phyloP scores from a whole-genome alignment of 495 filamentous ascomycete species.

The Talaromyces stipitatus region DNA sequence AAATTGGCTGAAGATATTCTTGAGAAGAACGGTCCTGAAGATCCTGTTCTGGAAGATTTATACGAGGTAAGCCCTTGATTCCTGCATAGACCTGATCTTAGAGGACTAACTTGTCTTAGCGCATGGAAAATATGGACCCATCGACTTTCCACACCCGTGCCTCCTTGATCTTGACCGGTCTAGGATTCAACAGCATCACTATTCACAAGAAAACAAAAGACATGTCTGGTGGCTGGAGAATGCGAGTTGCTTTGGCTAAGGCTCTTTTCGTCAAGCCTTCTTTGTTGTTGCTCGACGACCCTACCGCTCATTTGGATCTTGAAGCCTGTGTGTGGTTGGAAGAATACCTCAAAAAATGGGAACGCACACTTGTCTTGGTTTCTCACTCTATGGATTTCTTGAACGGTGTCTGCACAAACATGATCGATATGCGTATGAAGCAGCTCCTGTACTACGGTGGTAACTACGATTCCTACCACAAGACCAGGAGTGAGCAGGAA shows the following conservation, averaged over 20 bases:
- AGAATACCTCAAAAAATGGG: slow-evolving; percentile 99
- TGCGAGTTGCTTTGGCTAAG: slow-evolving; percentile 97
- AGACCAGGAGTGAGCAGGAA: slow-evolving; percentile 92
- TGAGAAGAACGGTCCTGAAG: slow-evolving; percentile 86
- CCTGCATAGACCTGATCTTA: background rate
- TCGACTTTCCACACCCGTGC: slow-evolving; percentile 98
- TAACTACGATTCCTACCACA: slow-evolving; percentile 98
- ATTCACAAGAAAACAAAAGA: slow-evolving; percentile 99
- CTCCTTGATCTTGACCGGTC: slow-evolving; percentile 94
- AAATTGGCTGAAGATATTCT: slow-evolving; percentile 82
- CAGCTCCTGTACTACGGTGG: slow-evolving; percentile 96
- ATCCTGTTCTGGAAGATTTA: slow-evolving; percentile 82
- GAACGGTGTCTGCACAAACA: slow-evolving; percentile 97
- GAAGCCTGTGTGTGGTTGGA: slow-evolving; percentile 99
- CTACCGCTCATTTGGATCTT: slow-evolving; percentile 97
- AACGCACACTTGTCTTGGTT: slow-evolving; percentile 92
- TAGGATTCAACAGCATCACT: slow-evolving; percentile 95
- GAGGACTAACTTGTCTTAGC: slow-evolving; percentile 47
- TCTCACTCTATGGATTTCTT: slow-evolving; percentile 98
- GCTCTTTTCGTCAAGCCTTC: slow-evolving; percentile 98
- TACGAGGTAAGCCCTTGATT: slow-evolving; percentile 68
- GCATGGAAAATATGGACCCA: slow-evolving; percentile 98
- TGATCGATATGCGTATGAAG: slow-evolving; percentile 95
- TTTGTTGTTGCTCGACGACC: slow-evolving; percentile 92
- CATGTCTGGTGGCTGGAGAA: slow-evolving; percentile 99